Conservation (phyloP, 2,329 filamentous ascomycete genomes). For the Phaeomoniella chlamydospora region DNA sequence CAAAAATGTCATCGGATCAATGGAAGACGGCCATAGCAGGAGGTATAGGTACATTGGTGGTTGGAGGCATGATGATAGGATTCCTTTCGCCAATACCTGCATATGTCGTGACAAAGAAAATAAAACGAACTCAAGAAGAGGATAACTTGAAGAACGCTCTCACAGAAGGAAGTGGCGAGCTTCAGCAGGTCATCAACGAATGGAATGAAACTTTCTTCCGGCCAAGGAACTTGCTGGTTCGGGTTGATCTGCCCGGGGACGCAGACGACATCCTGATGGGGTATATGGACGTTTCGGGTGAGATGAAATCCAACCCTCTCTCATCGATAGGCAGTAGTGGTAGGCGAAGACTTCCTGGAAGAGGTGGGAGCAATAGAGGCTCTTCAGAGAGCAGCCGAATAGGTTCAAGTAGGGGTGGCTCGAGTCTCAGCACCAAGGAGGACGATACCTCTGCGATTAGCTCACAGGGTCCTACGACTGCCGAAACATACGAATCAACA, state of each 20-base stretch:
- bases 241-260: slow-evolving; percentile 17
- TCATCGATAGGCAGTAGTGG: neutral
- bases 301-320: neutral
- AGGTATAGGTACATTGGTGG: slow-evolving; percentile 14
- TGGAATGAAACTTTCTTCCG: slow-evolving; percentile 18
- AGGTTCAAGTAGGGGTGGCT: neutral
- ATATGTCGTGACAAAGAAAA: slow-evolving; percentile 10
- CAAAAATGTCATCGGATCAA: slow-evolving; percentile 14
- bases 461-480: neutral
- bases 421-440: neutral
- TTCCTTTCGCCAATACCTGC: slow-evolving; percentile 16
- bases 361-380: neutral
- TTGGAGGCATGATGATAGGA: slow-evolving; percentile 17
- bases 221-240: slow-evolving; percentile 14
- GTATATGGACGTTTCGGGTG: slow-evolving; percentile 11
- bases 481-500: neutral
- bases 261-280: slow-evolving; percentile 10
- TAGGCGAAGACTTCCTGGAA: neutral
- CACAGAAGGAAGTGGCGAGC: slow-evolving; percentile 4
- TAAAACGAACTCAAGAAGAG: slow-evolving; percentile 11
- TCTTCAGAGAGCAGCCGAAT: neutral
- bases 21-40: slow-evolving; percentile 16
- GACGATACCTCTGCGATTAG: slow-evolving; percentile 1
- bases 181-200: slow-evolving; percentile 11
- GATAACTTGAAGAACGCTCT: slow-evolving; percentile 13